Evolutionary conservation across 352 stramenopile species (phyloP), one percentile per base, ranked within the genome.

Genomic region (Globisporangium heterothallicum): DNA sequence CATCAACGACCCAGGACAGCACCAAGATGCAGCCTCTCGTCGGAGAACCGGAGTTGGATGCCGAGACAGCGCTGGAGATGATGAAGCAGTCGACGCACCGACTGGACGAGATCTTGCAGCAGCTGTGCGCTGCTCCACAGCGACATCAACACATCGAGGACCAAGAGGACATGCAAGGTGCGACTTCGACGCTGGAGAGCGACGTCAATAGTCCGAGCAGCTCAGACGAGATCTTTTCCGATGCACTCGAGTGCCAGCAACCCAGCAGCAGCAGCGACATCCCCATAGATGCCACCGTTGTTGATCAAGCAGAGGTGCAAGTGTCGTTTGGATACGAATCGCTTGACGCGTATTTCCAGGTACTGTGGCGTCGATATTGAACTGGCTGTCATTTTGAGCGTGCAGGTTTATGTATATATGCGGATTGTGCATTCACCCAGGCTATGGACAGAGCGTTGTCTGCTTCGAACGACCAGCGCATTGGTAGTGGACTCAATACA

Each of bases 41-140:
- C n/a, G 32, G 32, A 38, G 32, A 38, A 16, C 3, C 14, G 30
- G 3, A 36, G 5, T 13, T 54, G 7, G 36, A 54, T 24, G 45
- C 29, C 2, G 27, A 32, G 8, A 22, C 27, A 38, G 53, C 36
- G 24, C 40, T 76, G 10, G 26, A 44, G 29, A 46, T 29, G n/a
- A 77, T 77, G 68, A 57, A 59, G 50, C 42, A 60, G 42, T 61
- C 58, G 7, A 60, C 68, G 4, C 18, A 41, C 32, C 50, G 63
- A 3, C 57, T 85, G 25, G 74, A 87, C 42, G 61, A 54, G n/a
- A 80, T 87, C 34, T 61, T 87, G 3, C 64, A 85, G 50, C 42
- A 48, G 7, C 38, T 83, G 44, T 80, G 72, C 36, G 52, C 59
- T 4, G 58, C 36, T 24, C 48, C 42, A 19, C 34, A 16, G 10